Base-by-base conservation (phyloP, 148 eudicot species). In the Rhododendron vialii region DNA sequence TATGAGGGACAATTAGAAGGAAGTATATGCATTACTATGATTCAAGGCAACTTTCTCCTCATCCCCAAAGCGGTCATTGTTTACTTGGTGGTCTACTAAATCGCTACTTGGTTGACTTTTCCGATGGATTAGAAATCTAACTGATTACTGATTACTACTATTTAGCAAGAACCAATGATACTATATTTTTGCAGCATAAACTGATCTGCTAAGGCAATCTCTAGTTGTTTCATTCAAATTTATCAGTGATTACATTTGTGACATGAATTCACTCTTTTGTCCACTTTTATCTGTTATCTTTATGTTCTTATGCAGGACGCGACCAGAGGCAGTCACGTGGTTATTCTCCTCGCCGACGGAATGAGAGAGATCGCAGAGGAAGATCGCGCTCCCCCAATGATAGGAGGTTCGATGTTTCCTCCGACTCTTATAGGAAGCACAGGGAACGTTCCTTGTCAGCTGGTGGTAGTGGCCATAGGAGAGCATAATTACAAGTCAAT, bases 381-480 rank as follows among this genome's bases (percentile, higher is more conserved):
- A 85, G 92, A 85, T 89, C 92, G 8, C 90, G 88, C 82, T 89
- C 92, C 76, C 93, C 94, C 28, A 83, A 88, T 86, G 90, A 89
- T n/a, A 87, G 95, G 85, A 91, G 92, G 89, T 83, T 86, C 3
- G 85, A 91, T 83, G 38, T 71, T 33, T 71, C 76, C 38, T 30
- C 76, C 17, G 22, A 71, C 38, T 71, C 76, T 30, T 71, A 30
- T 71, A 71, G 76, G 76, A 71, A 71, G 76, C 76, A 71, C 76
- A 71, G 76, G 76, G 76, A 71, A 71, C 76, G 76, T 14, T 71
- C 76, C 41, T 71, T 4, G 18, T 14, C 76, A 71, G 20, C 76
- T 71, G 38, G 76, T 50, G 85, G 84, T 28, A 51, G 73, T 57
- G 74, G 87, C 85, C 35, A 71, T 3, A 43, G 53, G 48, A 47